phyloP scores from a whole-genome alignment of 2,329 filamentous ascomycete species.

The Trichophyton mentagrophytes region DNA sequence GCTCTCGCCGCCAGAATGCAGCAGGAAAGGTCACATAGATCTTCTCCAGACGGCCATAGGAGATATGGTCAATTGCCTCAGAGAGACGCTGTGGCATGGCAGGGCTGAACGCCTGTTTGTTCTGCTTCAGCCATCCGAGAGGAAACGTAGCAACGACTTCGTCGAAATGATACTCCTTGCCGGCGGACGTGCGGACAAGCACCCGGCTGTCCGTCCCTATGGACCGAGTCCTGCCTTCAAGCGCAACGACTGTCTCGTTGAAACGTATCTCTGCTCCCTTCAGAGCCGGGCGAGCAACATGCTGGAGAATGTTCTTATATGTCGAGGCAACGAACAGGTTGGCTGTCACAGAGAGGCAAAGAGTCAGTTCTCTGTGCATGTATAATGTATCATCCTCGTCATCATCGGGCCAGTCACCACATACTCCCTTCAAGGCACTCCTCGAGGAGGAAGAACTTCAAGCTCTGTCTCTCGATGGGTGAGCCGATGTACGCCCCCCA shows the following conservation, averaged over 20 bases:
- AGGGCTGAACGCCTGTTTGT: conserved; percentile 35
- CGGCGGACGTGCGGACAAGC: conserved; percentile 28
- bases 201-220: conserved; percentile 28
- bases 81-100: conserved; percentile 30
- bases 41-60: conserved; percentile 37
- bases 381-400: neutral
- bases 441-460: conserved; percentile 54
- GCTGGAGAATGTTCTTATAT: conserved; percentile 44
- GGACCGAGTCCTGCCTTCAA: conserved; percentile 22
- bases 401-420: conserved; percentile 7
- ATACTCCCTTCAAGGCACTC: conserved; percentile 50
- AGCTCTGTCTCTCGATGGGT: conserved; percentile 45
- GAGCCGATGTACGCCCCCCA: conserved; percentile 55
- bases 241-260: conserved; percentile 30
- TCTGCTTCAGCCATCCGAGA: conserved; percentile 42
- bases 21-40: conserved; percentile 55
- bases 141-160: conserved; percentile 42
- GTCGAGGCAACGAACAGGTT: conserved; percentile 52
- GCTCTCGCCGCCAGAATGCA: conserved; percentile 54
- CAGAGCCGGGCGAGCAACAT: conserved; percentile 38
- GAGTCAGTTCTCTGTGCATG: conserved; percentile 4
- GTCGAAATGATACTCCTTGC: conserved; percentile 33
- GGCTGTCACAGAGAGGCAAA: conserved; percentile 27
- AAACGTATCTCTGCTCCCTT: conserved; percentile 39
- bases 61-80: conserved; percentile 36